A percentile compares a stretch with the other conserved stretches of the same genome.
Evolutionary conservation across 345 rosid species (phyloP).

Genomic region (Diplotaxis tenuifolia): DNA sequence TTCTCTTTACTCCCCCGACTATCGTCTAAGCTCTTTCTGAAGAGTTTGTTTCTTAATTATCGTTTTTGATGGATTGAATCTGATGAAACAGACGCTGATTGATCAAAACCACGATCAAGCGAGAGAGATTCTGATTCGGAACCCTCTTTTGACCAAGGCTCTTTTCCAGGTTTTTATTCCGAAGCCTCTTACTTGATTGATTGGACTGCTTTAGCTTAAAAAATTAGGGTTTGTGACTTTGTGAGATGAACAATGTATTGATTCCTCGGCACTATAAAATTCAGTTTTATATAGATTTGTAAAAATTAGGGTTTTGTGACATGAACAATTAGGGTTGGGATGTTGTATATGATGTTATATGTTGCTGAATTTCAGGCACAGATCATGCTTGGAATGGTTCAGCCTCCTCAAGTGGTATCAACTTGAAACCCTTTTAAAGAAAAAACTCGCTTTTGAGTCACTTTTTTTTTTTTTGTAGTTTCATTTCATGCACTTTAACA

Average conservation of each 20-base stretch:
- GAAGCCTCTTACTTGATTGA: conserved; percentile 2
- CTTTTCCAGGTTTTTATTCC: conserved; percentile 70
- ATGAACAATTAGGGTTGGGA: neutral
- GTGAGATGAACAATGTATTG: neutral
- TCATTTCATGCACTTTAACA: conserved; percentile 3
- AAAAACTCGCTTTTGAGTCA: neutral
- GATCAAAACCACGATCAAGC: conserved; percentile 95
- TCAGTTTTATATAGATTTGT: neutral
- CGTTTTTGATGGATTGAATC: neutral
- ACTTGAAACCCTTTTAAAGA: conserved; percentile 18
- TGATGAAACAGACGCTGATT: conserved; percentile 52
- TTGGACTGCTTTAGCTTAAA: neutral
- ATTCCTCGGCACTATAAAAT: neutral
- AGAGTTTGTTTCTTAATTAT: neutral
- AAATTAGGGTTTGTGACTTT: neutral
- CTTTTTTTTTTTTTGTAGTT: neutral
- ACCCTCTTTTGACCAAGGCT: conserved; percentile 86
- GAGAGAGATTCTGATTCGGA: conserved; percentile 74
- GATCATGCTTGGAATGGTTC: conserved; percentile 99
- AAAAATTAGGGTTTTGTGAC: conserved; percentile 10
- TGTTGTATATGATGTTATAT: conserved; percentile 1
- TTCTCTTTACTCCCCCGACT: neutral
- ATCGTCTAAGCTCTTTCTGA: neutral
- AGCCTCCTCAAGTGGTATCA: conserved; percentile 83
- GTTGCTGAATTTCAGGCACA: conserved; percentile 62